phyloP scores from a whole-genome alignment of 345 rosid species.

The Murraya koenigii region DNA sequence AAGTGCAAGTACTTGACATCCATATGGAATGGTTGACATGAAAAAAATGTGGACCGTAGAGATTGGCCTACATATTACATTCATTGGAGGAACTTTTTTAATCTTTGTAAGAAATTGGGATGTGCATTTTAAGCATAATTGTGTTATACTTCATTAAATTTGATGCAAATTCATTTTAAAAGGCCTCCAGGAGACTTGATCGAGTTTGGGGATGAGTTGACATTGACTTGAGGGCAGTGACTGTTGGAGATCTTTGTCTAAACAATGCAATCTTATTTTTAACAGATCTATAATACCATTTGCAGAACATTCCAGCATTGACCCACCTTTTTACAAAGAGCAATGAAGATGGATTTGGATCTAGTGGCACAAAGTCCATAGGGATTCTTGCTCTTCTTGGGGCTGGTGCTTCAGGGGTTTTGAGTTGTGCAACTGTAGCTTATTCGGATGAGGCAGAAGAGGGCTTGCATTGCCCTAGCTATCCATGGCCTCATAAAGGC shows the following conservation, averaged over 20 bases:
- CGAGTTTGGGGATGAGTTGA: background rate
- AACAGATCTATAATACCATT: background rate
- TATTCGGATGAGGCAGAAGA: slow-evolving; percentile 99
- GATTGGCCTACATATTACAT: too few species aligned
- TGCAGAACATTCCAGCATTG: slow-evolving; percentile 5
- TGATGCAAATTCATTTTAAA: background rate
- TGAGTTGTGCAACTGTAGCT: slow-evolving; percentile 72
- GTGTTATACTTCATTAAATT: background rate
- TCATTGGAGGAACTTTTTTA: too few species aligned
- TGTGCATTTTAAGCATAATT: background rate
- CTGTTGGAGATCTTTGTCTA: background rate
- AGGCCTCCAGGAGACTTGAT: background rate
- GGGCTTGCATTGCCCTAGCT: slow-evolving; percentile 73
- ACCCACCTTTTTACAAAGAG: slow-evolving; percentile 47
- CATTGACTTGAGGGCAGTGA: background rate
- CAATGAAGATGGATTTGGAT: slow-evolving; percentile 47
- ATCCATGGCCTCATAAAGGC: slow-evolving; percentile 99
- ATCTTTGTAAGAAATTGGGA: too few species aligned
- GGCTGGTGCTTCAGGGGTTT: slow-evolving; percentile 83
- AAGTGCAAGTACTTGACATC: too few species aligned
- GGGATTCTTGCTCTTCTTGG: slow-evolving; percentile 68
- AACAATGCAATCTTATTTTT: background rate
- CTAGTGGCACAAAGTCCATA: slow-evolving; percentile 52
- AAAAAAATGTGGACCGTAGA: too few species aligned
- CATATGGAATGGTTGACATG: too few species aligned